phyloP scores from a whole-genome alignment of 106 monocot species.

The Dendrobium chrysotoxum region DNA sequence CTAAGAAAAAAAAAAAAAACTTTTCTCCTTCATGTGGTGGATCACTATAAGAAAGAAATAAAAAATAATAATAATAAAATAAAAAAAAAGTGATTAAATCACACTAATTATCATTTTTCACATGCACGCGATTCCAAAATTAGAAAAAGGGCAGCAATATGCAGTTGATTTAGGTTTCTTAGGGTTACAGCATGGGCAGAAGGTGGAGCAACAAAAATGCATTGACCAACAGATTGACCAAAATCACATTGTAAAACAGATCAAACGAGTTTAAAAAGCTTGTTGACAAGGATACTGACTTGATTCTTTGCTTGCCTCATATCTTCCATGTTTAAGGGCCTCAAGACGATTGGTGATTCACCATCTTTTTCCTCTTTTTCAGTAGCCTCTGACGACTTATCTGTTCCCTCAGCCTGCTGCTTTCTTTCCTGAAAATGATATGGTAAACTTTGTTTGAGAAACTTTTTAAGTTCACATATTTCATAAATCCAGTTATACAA shows the following conservation, averaged over 20 bases:
- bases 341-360: constrained; percentile 34
- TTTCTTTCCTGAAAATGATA: constrained; percentile 39
- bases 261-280: neutral
- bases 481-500: too few species aligned
- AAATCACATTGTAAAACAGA: neutral
- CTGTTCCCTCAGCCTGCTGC: constrained; percentile 23
- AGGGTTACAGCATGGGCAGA: neutral
- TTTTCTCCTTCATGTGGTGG: too few species aligned
- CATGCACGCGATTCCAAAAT: too few species aligned
- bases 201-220: neutral
- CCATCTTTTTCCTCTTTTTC: constrained; percentile 14
- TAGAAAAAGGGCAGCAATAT: too few species aligned
- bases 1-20: too few species aligned
- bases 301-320: constrained; percentile 78
- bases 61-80: too few species aligned
- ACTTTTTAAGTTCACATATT: too few species aligned
- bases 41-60: too few species aligned
- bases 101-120: too few species aligned
- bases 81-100: too few species aligned
- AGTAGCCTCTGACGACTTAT: constrained; percentile 18
- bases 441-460: neutral
- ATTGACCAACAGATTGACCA: neutral
- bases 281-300: constrained; percentile 24
- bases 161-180: too few species aligned
- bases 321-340: constrained; percentile 71